Percentiles rank a stretch among this genome's conserved stretches.
phyloP scores from a whole-genome alignment of 768 basidiomycete genomes.

The Pleurotus citrinopileatus region DNA sequence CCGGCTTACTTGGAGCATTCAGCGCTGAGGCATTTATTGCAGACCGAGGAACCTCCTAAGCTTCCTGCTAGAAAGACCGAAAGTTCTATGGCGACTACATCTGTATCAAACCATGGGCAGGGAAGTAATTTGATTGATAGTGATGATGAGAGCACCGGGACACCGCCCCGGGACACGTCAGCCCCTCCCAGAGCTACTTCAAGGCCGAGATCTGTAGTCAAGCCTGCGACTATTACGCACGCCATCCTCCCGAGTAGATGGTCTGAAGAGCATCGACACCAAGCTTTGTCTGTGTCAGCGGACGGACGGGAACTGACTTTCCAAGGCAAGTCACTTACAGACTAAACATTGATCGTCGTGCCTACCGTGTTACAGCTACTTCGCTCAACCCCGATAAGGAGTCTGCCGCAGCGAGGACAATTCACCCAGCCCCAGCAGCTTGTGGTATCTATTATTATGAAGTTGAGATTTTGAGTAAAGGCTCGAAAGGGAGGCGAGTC shows the following conservation, averaged over 20 bases:
- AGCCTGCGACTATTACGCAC: neutral
- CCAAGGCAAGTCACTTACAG: slow-evolving; percentile 43
- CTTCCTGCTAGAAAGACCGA: slow-evolving; percentile 40
- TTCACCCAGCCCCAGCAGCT: slow-evolving; percentile 73
- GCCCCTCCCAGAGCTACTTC: slow-evolving; percentile 16
- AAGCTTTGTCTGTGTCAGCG: slow-evolving; percentile 54
- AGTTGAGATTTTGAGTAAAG: slow-evolving; percentile 78
- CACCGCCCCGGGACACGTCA: slow-evolving; percentile 41
- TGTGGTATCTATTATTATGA: slow-evolving; percentile 97
- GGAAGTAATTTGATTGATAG: slow-evolving; percentile 45
- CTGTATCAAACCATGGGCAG: neutral
- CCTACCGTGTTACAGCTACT: slow-evolving; percentile 34
- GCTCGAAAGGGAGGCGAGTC: slow-evolving; percentile 69
- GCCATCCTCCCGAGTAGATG: slow-evolving; percentile 68
- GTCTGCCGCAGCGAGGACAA: slow-evolving; percentile 80
- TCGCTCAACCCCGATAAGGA: slow-evolving; percentile 69
- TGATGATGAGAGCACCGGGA: slow-evolving; percentile 64
- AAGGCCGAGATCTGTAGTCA: neutral
- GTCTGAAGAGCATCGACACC: slow-evolving; percentile 66
- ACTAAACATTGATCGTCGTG: neutral
- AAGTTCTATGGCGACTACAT: neutral
- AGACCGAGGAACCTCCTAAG: slow-evolving; percentile 44
- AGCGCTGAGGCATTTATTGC: slow-evolving; percentile 65
- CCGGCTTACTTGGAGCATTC: slow-evolving; percentile 80
- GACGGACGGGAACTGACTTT: slow-evolving; percentile 77